Evolutionary conservation across 768 basidiomycete species (phyloP).

Genomic region (Lyophyllum semitale): DNA sequence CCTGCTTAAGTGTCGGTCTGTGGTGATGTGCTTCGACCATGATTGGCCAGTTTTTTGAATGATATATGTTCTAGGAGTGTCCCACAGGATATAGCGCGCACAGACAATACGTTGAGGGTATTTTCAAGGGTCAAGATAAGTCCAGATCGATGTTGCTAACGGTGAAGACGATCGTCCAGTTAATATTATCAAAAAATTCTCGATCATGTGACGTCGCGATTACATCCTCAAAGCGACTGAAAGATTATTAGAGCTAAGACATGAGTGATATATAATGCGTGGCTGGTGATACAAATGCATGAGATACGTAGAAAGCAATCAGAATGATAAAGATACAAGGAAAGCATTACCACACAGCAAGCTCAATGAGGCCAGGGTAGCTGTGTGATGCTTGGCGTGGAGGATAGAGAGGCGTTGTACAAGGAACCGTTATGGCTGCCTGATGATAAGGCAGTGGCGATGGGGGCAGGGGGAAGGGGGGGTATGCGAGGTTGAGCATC

Average conservation of each 20-base stretch:
- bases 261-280: constrained; percentile 14
- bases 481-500: constrained; percentile 23
- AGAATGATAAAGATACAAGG: constrained; percentile 11
- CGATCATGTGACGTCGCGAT: constrained; percentile 10
- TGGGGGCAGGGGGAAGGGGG: constrained; percentile 31
- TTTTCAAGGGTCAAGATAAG: background rate
- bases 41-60: constrained; percentile 1
- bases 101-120: background rate
- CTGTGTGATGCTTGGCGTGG: constrained; percentile 26
- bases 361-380: constrained; percentile 13
- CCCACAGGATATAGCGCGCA: background rate
- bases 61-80: background rate
- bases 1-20: constrained; percentile 87
- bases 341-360: background rate
- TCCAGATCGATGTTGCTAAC: constrained; percentile 3
- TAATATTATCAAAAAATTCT: constrained; percentile 12
- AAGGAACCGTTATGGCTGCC: constrained; percentile 41
- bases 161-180: constrained; percentile 3
- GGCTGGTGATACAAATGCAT: constrained; percentile 20
- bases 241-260: background rate
- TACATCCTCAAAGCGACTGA: background rate
- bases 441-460: constrained; percentile 31
- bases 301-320: constrained; percentile 8
- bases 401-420: constrained; percentile 32
- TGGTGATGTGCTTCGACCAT: constrained; percentile 64